Base-by-base conservation (phyloP, 495 filamentous ascomycete genomes). In the Penicillium malachiteum region DNA sequence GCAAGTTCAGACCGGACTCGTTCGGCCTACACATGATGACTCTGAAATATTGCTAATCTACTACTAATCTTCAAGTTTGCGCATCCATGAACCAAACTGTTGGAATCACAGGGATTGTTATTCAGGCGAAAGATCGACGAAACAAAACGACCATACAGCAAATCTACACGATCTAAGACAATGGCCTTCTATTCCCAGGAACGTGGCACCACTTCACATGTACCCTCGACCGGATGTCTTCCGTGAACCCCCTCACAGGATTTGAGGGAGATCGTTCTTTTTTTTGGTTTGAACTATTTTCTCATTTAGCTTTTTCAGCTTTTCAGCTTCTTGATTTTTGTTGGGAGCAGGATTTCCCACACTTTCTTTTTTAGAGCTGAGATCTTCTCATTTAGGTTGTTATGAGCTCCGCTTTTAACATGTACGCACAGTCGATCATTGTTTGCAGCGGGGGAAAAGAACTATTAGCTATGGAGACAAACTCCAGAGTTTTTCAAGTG, bases 381-480 rank as follows among this genome's bases (percentile, higher is more conserved):
- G 21, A 26, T 26, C 18, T 51, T 45, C 43, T 48, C 21, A 5
- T 9, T 32, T 35, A 8, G 26, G 8, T 46, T 34, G 48, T 51
- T 42, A 33, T 38, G 21, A 43, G 31, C 35, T 40, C 12, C 41
- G 13, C 40, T 38, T 53, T 26, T 26, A 26, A 26, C 21, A 26
- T 51, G 34, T 13, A 37, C 8, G 34, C 12, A 17, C 38, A 38
- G 55, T 53, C 45, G 62, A 64, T 64, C 61, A 58, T 58, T 44
- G 16, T 32, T 49, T 56, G 54, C 55, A 58, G 62, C 54, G 59
- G 54, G 59, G 50, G 44, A 39, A 21, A 40, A 31, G 46, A 34
- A 26, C 21, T 26, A 26, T 26, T 26, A 26, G 2, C 21, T 26
- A 26, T 26, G 21, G 21, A 26, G 21, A 26, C 21, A 26, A 26